Percentiles rank a stretch among this genome's conserved stretches.
Evolutionary conservation across 441 rosid species (phyloP).

Genomic region (Dalechampia spathulata): DNA sequence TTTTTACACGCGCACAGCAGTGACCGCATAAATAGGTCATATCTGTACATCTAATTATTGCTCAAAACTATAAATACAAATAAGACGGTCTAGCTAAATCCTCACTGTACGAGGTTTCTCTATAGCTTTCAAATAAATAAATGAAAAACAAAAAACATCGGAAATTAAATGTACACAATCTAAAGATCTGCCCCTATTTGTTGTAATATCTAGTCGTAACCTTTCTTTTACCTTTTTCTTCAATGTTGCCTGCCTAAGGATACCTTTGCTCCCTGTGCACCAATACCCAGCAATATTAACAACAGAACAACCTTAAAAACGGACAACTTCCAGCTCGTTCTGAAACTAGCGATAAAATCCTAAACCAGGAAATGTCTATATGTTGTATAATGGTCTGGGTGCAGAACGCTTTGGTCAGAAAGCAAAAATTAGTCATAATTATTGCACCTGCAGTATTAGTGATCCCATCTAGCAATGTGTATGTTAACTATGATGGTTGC

Average conservation of each 20-base stretch:
- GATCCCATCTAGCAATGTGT: constrained; percentile 23
- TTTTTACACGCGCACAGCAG: too few relatives aligned
- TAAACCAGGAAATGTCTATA: constrained; percentile 10
- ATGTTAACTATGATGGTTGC: constrained; percentile 29
- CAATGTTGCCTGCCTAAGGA: too few relatives aligned
- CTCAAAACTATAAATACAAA: too few relatives aligned
- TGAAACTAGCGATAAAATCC: constrained; percentile 1
- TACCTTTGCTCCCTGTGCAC: constrained; percentile 4
- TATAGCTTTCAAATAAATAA: too few relatives aligned
- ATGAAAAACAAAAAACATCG: background rate
- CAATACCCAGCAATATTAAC: constrained; percentile 4
- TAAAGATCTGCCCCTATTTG: constrained; percentile 13
- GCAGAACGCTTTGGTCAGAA: constrained; percentile 14
- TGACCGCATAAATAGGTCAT: too few relatives aligned
- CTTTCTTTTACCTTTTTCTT: background rate
- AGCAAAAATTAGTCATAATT: constrained; percentile 26
- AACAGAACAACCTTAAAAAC: constrained; percentile 1
- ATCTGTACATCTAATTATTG: too few relatives aligned
- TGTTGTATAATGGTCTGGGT: background rate
- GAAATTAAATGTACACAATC: constrained; percentile 17
- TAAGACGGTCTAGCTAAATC: too few relatives aligned
- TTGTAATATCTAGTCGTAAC: constrained; percentile 4
- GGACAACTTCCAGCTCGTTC: constrained; percentile 20
- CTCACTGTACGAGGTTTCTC: too few relatives aligned
- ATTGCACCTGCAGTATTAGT: constrained; percentile 20